These are phyloP conservation scores for Paradendryphiella salina DNA, from an alignment of 2,329 filamentous ascomycete species.

Conservation along the genomic window DNA sequence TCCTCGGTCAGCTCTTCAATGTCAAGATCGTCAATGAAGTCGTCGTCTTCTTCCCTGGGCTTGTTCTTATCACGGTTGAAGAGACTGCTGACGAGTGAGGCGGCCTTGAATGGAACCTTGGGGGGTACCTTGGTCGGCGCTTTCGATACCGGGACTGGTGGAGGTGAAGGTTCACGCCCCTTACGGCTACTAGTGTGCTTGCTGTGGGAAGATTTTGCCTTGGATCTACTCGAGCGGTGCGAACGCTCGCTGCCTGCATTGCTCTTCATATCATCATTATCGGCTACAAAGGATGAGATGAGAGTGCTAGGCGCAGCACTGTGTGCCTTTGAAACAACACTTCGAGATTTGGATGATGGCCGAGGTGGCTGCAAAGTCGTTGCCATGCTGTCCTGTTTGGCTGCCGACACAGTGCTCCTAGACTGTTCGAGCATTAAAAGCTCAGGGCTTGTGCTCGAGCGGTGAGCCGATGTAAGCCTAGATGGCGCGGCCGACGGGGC, in stretches of 20 bases:
- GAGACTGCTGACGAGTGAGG: constrained; percentile 44
- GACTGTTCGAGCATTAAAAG: constrained; percentile 30
- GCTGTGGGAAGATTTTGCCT: constrained; percentile 38
- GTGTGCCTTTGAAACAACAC: constrained; percentile 12
- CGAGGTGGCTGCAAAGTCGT: constrained; percentile 10
- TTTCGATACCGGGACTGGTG: constrained; percentile 28
- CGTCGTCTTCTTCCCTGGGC: constrained; percentile 26
- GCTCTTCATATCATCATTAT: constrained; percentile 32
- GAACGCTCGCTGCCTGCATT: constrained; percentile 41
- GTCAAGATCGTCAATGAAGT: constrained; percentile 45
- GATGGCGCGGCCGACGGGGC: constrained; percentile 32
- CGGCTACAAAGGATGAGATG: constrained; percentile 45
- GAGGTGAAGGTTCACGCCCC: constrained; percentile 23
- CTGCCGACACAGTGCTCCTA: constrained; percentile 23
- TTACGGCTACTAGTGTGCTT: constrained; percentile 34
- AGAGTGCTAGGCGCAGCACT: constrained; percentile 36
- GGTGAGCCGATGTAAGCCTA: constrained; percentile 28
- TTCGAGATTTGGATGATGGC: constrained; percentile 15
- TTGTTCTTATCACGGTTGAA: constrained; percentile 41
- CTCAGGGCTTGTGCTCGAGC: constrained; percentile 40
- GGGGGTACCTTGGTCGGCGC: constrained; percentile 25
- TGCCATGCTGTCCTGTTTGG: constrained; percentile 22
- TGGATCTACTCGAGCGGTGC: constrained; percentile 41
- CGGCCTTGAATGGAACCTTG: constrained; percentile 32
- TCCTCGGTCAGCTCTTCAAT: constrained; percentile 37